Conservation (phyloP, 164 flowering plant species). For the Annona cherimola region DNA sequence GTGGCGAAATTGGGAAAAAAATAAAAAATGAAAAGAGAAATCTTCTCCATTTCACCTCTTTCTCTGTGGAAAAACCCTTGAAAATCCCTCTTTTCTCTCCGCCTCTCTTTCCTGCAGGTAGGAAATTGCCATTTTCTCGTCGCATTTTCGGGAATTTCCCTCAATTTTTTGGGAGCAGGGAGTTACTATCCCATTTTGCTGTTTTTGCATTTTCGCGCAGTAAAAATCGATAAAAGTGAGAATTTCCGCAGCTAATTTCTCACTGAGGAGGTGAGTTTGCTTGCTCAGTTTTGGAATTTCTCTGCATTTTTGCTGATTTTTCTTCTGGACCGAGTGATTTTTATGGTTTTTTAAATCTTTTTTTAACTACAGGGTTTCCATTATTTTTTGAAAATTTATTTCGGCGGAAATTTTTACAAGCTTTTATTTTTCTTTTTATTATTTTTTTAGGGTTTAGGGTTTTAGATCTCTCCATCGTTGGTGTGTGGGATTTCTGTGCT, state of each 20-base stretch:
- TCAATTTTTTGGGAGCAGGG: neutral
- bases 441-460: constrained; percentile 1
- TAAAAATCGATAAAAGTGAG: constrained; percentile 9
- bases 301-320: constrained; percentile 1
- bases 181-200: neutral
- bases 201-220: neutral
- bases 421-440: neutral
- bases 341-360: neutral
- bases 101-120: neutral
- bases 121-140: neutral
- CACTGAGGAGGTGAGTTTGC: neutral
- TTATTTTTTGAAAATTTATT: neutral
- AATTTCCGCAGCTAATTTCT: constrained; percentile 1
- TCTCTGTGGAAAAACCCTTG: neutral
- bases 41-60: neutral
- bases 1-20: neutral
- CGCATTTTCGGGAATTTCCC: neutral
- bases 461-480: neutral
- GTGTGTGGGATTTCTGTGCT: neutral
- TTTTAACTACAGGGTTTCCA: neutral
- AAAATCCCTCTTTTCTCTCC: neutral
- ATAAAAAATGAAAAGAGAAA: neutral
- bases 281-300: neutral
- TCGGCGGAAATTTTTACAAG: neutral
- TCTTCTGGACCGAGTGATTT: neutral